Evolutionary conservation across 1,139 yeast genomes (phyloP), one percentile per base, ranked within the genome.

Genomic region (Scheffersomyces titani): DNA sequence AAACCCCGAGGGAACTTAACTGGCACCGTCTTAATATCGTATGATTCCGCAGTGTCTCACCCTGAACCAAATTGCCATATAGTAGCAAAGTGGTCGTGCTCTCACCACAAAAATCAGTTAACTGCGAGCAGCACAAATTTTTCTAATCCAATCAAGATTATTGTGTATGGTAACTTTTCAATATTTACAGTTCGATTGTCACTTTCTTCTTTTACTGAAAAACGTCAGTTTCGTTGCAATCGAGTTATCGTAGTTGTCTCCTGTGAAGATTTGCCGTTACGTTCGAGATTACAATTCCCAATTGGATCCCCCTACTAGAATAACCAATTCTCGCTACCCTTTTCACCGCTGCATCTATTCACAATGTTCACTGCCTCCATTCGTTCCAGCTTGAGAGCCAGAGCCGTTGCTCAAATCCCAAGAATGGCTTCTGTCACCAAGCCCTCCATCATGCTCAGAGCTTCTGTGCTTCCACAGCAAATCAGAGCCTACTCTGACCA

Each of bases 401-500:
- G 79, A 69, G 67, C 64, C 55, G 67, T 65, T 47, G 65, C 67
- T 56, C 69, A 72, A 51, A 62, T 65, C 54, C 73, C 75, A 60
- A 72, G 74, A 67, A 62, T 57, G 51, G 69, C 68, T 55, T 62
- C 67, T 52, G 65, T 70, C 55, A 66, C 64, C 57, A 70, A 70
- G 59, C 68, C 71, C 60, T 51, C 47, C 24, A 51, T 53, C 30
- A 56, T 59, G 54, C 53, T 65, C 51, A 69, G 65, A 59, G 53
- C 66, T 55, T 60, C 65, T 46, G 60, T 65, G 50, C 55, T 68
- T 50, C 63, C 69, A 54, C 67, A 64, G 60, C 69, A 55, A 56
- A 72, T 82, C 61, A 88, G 96, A 82, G 78, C 78, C 69, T 91
- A 89, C 83, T 88, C 97, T 59, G 88, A 83, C 62, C 91, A 87